These are phyloP conservation scores for Sechiopsis laciniata DNA, from an alignment of 306 rosid genomes.

Conservation along the genomic window DNA sequence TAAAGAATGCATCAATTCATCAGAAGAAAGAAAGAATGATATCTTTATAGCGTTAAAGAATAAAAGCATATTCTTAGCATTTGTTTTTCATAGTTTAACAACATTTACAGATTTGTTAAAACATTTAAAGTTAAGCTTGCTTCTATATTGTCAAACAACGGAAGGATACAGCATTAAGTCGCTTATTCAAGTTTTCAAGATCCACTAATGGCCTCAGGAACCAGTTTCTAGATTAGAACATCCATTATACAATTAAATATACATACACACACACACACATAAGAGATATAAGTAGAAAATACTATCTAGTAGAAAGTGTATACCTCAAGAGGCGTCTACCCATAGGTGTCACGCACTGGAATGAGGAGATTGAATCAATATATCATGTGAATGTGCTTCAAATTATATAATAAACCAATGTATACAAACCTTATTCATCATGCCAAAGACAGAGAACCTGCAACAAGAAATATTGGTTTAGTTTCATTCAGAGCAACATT, in stretches of 20 bases:
- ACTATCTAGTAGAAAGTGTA: slow-evolving; percentile 11
- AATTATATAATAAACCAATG: slow-evolving; percentile 27
- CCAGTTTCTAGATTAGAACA: slow-evolving; percentile 56
- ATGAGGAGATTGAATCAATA: slow-evolving; percentile 28
- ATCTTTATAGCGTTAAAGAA: slow-evolving; percentile 60
- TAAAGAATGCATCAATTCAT: slow-evolving; percentile 65
- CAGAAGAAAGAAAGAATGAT: slow-evolving; percentile 78
- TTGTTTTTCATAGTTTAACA: neutral
- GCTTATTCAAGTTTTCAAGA: slow-evolving; percentile 69
- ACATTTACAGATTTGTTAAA: neutral
- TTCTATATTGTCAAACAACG: slow-evolving; percentile 19
- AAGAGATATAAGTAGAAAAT: slow-evolving; percentile 4
- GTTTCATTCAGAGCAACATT: slow-evolving; percentile 22
- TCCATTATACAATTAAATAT: neutral
- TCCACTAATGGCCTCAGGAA: slow-evolving; percentile 92
- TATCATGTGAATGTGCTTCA: slow-evolving; percentile 23
- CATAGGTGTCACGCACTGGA: slow-evolving; percentile 83
- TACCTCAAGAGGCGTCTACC: slow-evolving; percentile 94
- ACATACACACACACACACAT: neutral
- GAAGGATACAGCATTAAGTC: slow-evolving; percentile 84
- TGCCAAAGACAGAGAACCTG: slow-evolving; percentile 96
- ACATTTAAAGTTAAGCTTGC: neutral
- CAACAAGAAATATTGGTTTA: slow-evolving; percentile 27
- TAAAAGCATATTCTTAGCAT: slow-evolving; percentile 13
- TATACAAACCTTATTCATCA: slow-evolving; percentile 85